A percentile compares a stretch with the other conserved stretches of the same genome.
Conservation (phyloP, 2,329 filamentous ascomycete genomes). For the Phaeosphaeriaceae sp. region DNA sequence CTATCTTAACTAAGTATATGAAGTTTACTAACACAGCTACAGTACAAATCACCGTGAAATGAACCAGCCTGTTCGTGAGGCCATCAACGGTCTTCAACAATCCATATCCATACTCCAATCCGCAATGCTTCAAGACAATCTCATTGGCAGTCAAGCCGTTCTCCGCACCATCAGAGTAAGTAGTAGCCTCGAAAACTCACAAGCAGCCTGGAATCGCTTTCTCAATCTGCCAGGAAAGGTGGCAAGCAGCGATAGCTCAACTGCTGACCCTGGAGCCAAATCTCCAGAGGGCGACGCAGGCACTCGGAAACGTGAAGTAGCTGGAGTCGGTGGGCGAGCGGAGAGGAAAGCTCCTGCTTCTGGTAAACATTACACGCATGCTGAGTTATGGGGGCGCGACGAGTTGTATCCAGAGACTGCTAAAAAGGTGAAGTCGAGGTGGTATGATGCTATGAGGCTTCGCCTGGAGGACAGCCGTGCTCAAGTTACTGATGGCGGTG, state of each 20-base stretch:
- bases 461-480: slow-evolving; percentile 4
- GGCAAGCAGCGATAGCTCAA: not conserved
- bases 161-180: slow-evolving; percentile 46
- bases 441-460: slow-evolving; percentile 4
- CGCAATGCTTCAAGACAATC: slow-evolving; percentile 30
- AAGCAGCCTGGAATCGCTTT: slow-evolving; percentile 39
- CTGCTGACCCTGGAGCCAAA: not conserved
- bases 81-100: slow-evolving; percentile 38
- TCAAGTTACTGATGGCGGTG: not conserved
- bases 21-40: slow-evolving; percentile 11
- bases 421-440: slow-evolving; percentile 1
- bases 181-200: slow-evolving; percentile 37
- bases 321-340: not conserved
- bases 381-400: slow-evolving; percentile 35
- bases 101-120: slow-evolving; percentile 38
- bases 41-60: slow-evolving; percentile 45
- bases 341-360: slow-evolving; percentile 12
- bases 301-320: not conserved
- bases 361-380: slow-evolving; percentile 31
- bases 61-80: slow-evolving; percentile 43
- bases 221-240: slow-evolving; percentile 39
- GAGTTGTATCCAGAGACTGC: not conserved
- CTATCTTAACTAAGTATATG: slow-evolving; percentile 17
- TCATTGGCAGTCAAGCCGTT: slow-evolving; percentile 35
- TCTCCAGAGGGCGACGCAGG: not conserved